These are phyloP conservation scores for Neurospora tetrasperma DNA, from an alignment of 495 filamentous ascomycete species.

Conservation along the genomic window DNA sequence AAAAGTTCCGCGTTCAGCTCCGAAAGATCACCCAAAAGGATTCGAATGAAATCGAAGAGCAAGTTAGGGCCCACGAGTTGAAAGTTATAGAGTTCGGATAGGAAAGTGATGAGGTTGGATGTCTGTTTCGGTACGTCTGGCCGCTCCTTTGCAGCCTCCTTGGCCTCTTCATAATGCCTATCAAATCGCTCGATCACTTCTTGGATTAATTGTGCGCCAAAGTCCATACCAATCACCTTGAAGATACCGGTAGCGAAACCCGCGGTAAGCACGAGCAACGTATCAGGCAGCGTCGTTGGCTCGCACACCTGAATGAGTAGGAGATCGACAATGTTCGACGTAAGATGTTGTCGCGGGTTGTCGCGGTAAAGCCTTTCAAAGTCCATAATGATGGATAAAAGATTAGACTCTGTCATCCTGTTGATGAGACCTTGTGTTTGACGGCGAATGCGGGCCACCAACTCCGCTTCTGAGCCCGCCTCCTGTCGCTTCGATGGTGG, in stretches of 20 bases:
- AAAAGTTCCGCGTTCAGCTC: conserved; percentile 90
- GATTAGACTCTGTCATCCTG: conserved; percentile 79
- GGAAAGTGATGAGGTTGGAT: conserved; percentile 70
- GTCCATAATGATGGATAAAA: conserved; percentile 69
- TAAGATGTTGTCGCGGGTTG: conserved; percentile 74
- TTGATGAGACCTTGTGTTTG: conserved; percentile 85
- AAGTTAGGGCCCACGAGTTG: conserved; percentile 73
- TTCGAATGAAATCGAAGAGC: conserved; percentile 79
- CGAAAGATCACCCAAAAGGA: conserved; percentile 63
- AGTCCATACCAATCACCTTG: conserved; percentile 74
- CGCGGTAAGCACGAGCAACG: conserved; percentile 81
- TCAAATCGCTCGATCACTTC: conserved; percentile 62
- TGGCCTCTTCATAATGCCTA: conserved; percentile 35
- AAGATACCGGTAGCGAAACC: conserved; percentile 84
- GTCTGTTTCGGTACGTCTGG: conserved; percentile 48
- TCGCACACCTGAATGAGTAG: conserved; percentile 69
- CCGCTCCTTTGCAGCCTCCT: conserved; percentile 36
- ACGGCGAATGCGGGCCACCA: conserved; percentile 57
- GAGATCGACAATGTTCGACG: conserved; percentile 62
- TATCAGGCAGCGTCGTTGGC: conserved; percentile 64
- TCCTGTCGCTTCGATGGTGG: conserved; percentile 72
- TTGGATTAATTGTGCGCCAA: conserved; percentile 77
- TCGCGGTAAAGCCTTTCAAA: conserved; percentile 73
- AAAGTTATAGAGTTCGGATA: conserved; percentile 87
- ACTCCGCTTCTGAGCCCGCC: conserved; percentile 52